These are phyloP conservation scores for Lactarius sanguifluus DNA, from an alignment of 768 basidiomycete species.

Conservation along the genomic window DNA sequence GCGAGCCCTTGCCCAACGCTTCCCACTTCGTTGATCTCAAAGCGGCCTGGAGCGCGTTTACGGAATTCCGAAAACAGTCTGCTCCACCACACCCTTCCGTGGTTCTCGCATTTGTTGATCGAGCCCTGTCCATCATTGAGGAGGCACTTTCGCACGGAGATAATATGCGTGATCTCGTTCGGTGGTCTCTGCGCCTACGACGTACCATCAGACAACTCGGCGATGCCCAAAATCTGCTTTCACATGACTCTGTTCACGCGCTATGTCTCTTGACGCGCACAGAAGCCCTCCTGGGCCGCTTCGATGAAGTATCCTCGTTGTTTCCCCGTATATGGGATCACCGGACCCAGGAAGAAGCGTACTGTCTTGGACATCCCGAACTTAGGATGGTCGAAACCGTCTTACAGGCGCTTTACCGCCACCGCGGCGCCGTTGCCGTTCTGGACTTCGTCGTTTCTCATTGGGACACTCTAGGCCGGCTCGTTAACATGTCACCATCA, in stretches of 20 bases:
- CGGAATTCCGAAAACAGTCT: constrained; percentile 13
- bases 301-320: constrained; percentile 16
- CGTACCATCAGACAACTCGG: constrained; percentile 14
- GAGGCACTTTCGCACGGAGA: constrained; percentile 9
- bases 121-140: constrained; percentile 24
- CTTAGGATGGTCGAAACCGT: constrained; percentile 20
- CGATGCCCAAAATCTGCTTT: constrained; percentile 7
- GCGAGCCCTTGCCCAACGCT: constrained; percentile 23
- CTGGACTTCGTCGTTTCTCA: constrained; percentile 22
- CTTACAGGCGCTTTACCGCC: constrained; percentile 18
- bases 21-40: constrained; percentile 20
- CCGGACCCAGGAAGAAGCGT: not conserved
- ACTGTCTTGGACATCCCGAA: not conserved
- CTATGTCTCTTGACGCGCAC: constrained; percentile 25
- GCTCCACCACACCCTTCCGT: constrained; percentile 4
- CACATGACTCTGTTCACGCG: constrained; percentile 6
- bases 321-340: constrained; percentile 9
- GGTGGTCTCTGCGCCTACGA: constrained; percentile 24
- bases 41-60: constrained; percentile 25
- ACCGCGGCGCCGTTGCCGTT: constrained; percentile 22
- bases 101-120: constrained; percentile 27
- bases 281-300: constrained; percentile 21
- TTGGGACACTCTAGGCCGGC: constrained; percentile 18
- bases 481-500: constrained; percentile 12
- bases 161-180: constrained; percentile 20